Conservation (phyloP, 129 eudicot species). For the Oenanthe sinensis region DNA sequence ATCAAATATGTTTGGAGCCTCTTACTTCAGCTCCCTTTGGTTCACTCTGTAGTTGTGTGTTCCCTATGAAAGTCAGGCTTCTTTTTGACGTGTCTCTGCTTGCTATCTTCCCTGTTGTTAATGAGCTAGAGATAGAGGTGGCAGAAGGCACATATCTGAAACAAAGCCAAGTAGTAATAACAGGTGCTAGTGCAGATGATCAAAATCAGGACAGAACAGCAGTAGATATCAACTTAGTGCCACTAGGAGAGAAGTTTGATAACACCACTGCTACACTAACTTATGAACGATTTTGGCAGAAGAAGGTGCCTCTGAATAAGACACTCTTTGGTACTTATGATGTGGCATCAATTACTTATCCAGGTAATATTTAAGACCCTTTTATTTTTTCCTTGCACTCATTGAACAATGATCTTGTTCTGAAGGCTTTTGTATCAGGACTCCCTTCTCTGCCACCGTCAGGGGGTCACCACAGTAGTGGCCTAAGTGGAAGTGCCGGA, state of each 20-base stretch:
- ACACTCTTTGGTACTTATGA: constrained; percentile 91
- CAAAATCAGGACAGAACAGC: constrained; percentile 68
- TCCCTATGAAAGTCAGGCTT: constrained; percentile 88
- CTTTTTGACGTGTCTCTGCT: constrained; percentile 64
- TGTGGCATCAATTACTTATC: constrained; percentile 61
- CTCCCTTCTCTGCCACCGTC: constrained; percentile 71
- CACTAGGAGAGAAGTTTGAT: constrained; percentile 89
- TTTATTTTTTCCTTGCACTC: not conserved
- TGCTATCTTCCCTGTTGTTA: constrained; percentile 69
- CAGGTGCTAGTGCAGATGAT: constrained; percentile 84
- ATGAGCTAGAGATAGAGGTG: constrained; percentile 78
- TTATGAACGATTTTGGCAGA: constrained; percentile 64
- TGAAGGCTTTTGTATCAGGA: constrained; percentile 31
- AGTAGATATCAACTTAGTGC: constrained; percentile 86
- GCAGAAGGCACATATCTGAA: constrained; percentile 79
- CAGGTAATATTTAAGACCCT: constrained; percentile 47
- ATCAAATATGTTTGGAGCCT: constrained; percentile 80
- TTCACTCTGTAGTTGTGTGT: constrained; percentile 81
- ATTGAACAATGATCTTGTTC: constrained; percentile 1
- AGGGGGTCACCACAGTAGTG: constrained; percentile 37
- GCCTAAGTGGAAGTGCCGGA: constrained; percentile 77
- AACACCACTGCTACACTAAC: constrained; percentile 81
- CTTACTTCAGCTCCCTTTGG: constrained; percentile 71
- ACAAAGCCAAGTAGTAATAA: constrained; percentile 80
- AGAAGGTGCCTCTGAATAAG: constrained; percentile 66